Percentiles rank a stretch among this genome's conserved stretches.
Conservation (phyloP, 345 rosid genomes). For the Mallotus nudiflorus region DNA sequence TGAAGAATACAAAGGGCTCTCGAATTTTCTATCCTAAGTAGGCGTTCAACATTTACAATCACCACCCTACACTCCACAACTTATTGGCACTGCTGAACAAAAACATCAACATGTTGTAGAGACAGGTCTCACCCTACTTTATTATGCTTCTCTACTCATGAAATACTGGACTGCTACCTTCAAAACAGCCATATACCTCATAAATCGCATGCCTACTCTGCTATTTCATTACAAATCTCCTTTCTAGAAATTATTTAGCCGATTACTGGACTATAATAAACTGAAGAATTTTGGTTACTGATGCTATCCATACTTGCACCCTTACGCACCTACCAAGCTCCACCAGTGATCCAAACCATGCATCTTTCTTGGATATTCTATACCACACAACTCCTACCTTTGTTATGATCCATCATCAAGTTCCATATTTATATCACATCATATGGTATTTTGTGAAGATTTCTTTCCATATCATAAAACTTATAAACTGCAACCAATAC, state of each 20-base stretch:
- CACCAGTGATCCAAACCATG: background rate
- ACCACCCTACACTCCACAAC: background rate
- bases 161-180: no score
- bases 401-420: background rate
- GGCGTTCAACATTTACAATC: background rate
- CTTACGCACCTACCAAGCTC: background rate
- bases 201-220: no score
- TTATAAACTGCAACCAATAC: no score
- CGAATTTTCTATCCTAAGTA: background rate
- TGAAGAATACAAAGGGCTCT: background rate
- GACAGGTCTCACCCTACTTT: no score
- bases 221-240: background rate
- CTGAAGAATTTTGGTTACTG: background rate
- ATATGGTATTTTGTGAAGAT: no score
- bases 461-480: no score
- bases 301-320: background rate
- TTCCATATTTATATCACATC: no score
- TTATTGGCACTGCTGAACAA: background rate
- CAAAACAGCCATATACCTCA: no score
- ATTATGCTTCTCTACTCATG: no score
- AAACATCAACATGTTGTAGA: background rate
- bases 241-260: no score
- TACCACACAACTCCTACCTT: background rate
- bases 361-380: background rate
- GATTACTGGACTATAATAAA: background rate